phyloP scores from a whole-genome alignment of 345 rosid genomes.

The Brassica cretica region DNA sequence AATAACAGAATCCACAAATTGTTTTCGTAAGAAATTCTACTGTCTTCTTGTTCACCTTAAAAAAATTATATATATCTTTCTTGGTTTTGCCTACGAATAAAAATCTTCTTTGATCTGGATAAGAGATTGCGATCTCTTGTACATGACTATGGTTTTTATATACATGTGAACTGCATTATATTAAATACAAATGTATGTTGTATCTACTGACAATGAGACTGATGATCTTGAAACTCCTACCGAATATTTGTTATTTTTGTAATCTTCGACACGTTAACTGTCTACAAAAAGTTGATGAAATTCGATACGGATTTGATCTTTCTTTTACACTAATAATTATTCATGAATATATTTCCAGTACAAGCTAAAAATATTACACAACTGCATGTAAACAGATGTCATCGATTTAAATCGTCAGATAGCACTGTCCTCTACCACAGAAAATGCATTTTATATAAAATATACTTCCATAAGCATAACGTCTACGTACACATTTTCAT shows the following conservation, averaged over 20 bases:
- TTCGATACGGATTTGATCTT: not conserved
- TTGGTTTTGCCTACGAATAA: constrained; percentile 30
- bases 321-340: not conserved
- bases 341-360: not conserved
- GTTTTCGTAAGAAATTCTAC: not conserved
- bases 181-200: not conserved
- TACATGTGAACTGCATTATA: not conserved
- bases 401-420: not conserved
- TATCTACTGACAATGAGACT: constrained; percentile 8
- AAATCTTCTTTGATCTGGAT: constrained; percentile 35
- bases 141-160: not conserved
- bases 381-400: not conserved
- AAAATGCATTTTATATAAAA: not conserved
- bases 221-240: not conserved
- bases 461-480: not conserved
- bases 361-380: not conserved
- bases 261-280: not conserved
- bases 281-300: not conserved
- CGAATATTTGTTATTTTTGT: not conserved
- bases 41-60: not conserved
- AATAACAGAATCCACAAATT: not conserved
- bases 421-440: not conserved
- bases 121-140: constrained; percentile 24
- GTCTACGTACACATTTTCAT: not conserved
- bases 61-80: constrained; percentile 2